Base-by-base conservation (phyloP, 139 green algal genomes). In the Axilococcus clingmanii region DNA sequence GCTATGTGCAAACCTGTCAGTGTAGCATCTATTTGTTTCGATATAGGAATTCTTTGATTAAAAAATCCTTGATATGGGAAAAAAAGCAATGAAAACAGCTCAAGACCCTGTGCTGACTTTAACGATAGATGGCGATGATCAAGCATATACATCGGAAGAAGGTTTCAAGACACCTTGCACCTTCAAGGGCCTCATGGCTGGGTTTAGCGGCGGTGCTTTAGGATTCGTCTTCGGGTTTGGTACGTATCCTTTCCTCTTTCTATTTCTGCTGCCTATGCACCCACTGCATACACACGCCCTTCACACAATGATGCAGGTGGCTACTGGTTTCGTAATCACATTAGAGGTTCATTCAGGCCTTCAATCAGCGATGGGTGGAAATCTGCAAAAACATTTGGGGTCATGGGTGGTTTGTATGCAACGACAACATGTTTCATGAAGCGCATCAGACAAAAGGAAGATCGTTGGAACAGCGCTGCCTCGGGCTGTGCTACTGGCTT, bases 361-460 rank as follows among this genome's bases (percentile, higher is more conserved):
- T 62, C 69, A 16, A 30, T 67, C 12, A 43, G 25, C 1, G 62
- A 77, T 20, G 74, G 79, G 20, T 52, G 61, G 50, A 24, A 20
- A 2, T 83, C 72, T 9, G 64, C 76, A 1, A 59, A 73, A 45
- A 63, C 66, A 17, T 75, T 84, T 63, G 76, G 58, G 2, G 31
- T 82, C 27, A 65, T 82, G 62, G 69, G 68, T 29, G 79, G 77
- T 12, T 42, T 84, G 20, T 87, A 86, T 61, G 73, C 77, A 12
- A 59, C 68, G 4, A 72, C 77, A 2, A 62, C 65, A 45, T 84
- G 78, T 71, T 62, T 85, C 28, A 69, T 64, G 41, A 43, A 68
- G 29, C 69, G 79, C 43, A 59, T 86, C 4, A 59, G 77, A 4
- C 59, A 72, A 17, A 71, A 74, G 40, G 68, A 81, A 29, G 78